Conservation (phyloP, 805 yeast species). For the Metschnikowia kofuensis region DNA sequence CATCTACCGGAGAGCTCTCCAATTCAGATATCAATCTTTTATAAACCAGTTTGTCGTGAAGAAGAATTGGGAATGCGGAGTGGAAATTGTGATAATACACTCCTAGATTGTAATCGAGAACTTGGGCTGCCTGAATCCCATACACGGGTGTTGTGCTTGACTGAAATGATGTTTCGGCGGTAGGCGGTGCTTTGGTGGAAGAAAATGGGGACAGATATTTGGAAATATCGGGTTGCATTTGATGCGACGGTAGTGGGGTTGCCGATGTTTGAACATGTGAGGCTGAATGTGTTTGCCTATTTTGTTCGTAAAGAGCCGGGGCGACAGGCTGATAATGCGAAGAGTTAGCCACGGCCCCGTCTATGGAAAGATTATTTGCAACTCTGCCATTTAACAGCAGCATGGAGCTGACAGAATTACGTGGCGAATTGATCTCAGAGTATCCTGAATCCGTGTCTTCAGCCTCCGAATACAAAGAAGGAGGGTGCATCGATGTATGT, state of each 20-base stretch:
- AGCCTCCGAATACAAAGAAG: conserved; percentile 9
- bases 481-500: conserved; percentile 18
- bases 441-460: conserved; percentile 18
- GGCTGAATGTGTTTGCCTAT: too few relatives aligned
- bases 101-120: conserved; percentile 8
- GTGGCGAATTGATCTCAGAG: conserved; percentile 12
- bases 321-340: neutral
- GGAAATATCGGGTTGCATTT: too few relatives aligned
- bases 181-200: neutral
- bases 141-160: neutral
- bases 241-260: too few relatives aligned
- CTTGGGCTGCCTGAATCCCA: neutral
- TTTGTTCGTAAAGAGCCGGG: neutral
- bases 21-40: conserved; percentile 14
- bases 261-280: too few relatives aligned
- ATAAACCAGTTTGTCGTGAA: conserved; percentile 26
- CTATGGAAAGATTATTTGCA: conserved; percentile 5
- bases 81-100: conserved; percentile 45
- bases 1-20: conserved; percentile 22
- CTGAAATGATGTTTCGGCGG: neutral
- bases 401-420: conserved; percentile 18
- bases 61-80: conserved; percentile 44
- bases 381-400: conserved; percentile 19
- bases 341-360: neutral
- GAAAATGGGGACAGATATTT: neutral